phyloP scores from a whole-genome alignment of 2,329 filamentous ascomycete genomes.

The Magnaporthiopsis poae region DNA sequence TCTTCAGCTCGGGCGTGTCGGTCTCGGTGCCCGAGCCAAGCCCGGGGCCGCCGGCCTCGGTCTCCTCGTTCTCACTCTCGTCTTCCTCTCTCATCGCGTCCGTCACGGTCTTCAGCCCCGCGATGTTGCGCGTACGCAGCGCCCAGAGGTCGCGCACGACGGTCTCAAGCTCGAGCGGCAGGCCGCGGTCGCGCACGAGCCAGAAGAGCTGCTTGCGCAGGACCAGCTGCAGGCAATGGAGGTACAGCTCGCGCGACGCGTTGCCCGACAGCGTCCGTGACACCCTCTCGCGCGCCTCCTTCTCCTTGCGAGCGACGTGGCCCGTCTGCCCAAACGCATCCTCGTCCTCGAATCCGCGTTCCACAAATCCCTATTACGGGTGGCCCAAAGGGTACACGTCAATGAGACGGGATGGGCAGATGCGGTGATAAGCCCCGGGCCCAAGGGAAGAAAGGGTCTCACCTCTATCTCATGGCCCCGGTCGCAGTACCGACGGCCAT shows the following conservation, averaged over 20 bases:
- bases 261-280: conserved; percentile 52
- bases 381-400: conserved; percentile 1
- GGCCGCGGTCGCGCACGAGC: conserved; percentile 55
- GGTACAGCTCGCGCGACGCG: conserved; percentile 64
- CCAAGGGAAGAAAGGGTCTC: conserved; percentile 9
- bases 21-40: not conserved
- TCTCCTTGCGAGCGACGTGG: conserved; percentile 44
- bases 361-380: conserved; percentile 37
- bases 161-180: conserved; percentile 65
- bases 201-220: conserved; percentile 71
- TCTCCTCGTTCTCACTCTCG: not conserved
- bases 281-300: conserved; percentile 43
- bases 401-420: not conserved
- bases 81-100: conserved; percentile 14
- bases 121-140: conserved; percentile 50
- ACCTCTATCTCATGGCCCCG: conserved; percentile 74
- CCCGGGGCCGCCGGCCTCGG: not conserved
- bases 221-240: conserved; percentile 76
- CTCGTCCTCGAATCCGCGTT: conserved; percentile 51
- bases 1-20: conserved; percentile 3
- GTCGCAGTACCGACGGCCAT: conserved; percentile 68
- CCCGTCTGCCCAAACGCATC: conserved; percentile 59
- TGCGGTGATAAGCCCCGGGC: too few relatives aligned
- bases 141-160: conserved; percentile 80
- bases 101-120: conserved; percentile 38